Percentiles rank a stretch among this genome's conserved stretches.
Conservation (phyloP, 2,329 filamentous ascomycete genomes). For the Aspergillus alliaceus region DNA sequence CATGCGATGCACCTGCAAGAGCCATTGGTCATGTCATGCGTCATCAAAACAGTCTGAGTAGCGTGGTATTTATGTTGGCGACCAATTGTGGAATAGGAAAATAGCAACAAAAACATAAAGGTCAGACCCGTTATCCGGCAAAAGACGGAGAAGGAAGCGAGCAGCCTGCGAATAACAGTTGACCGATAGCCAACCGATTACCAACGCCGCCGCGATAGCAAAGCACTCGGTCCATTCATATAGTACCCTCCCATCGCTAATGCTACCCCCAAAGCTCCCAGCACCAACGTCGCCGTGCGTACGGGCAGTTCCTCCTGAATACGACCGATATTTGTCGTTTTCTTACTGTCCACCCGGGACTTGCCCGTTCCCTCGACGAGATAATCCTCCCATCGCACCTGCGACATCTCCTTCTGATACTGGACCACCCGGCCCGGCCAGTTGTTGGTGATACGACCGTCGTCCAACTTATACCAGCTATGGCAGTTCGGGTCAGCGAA, state of each 20-base stretch:
- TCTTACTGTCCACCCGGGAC: slow-evolving; percentile 22
- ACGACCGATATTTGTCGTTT: slow-evolving; percentile 27
- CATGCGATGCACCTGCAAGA: background rate
- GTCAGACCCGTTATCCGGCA: too few relatives aligned
- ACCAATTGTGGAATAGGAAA: too few relatives aligned
- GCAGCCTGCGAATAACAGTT: background rate
- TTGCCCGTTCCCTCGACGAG: slow-evolving; percentile 25
- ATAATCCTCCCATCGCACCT: slow-evolving; percentile 34
- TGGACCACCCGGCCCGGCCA: slow-evolving; percentile 56
- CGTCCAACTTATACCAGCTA: slow-evolving; percentile 58
- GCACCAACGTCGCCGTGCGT: slow-evolving; percentile 48
- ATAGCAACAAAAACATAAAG: too few relatives aligned
- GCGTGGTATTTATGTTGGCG: too few relatives aligned
- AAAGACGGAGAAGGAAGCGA: too few relatives aligned
- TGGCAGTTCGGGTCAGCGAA: slow-evolving; percentile 58
- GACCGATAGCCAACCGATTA: too few relatives aligned
- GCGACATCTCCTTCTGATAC: slow-evolving; percentile 50
- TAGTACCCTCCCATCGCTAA: slow-evolving; percentile 47
- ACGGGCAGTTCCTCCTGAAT: slow-evolving; percentile 39
- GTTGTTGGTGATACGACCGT: slow-evolving; percentile 59
- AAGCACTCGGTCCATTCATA: slow-evolving; percentile 16
- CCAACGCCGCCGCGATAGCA: background rate
- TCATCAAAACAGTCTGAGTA: too few relatives aligned
- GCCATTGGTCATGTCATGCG: background rate
- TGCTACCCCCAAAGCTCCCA: slow-evolving; percentile 72